Percentiles rank a stretch among this genome's conserved stretches.
These are phyloP conservation scores for Glonium stellatum DNA, from an alignment of 495 filamentous ascomycete genomes.

Conservation along the genomic window DNA sequence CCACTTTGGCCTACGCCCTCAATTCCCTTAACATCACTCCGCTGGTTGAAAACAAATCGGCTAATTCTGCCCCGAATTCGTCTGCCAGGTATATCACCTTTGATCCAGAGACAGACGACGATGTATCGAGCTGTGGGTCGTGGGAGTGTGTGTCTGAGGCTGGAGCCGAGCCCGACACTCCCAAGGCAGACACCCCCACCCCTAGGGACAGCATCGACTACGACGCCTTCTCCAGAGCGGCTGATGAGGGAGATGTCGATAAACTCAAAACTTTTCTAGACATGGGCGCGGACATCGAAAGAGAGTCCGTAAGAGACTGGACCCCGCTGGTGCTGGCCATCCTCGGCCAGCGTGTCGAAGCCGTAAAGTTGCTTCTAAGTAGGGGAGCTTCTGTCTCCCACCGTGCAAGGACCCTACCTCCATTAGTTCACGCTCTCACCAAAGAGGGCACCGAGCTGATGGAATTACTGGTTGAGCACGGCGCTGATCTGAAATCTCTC, in stretches of 20 bases:
- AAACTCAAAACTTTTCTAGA: constrained; percentile 4
- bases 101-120: background rate
- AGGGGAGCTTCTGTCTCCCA: constrained; percentile 6
- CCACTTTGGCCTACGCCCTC: background rate
- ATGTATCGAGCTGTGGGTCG: background rate
- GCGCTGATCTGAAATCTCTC: constrained; percentile 10
- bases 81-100: background rate
- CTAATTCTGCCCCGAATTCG: background rate
- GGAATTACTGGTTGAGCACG: constrained; percentile 10
- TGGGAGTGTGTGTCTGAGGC: background rate
- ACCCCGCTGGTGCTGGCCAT: constrained; percentile 16
- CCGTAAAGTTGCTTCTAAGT: constrained; percentile 9
- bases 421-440: constrained; percentile 7
- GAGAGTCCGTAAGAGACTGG: constrained; percentile 5
- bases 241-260: constrained; percentile 8
- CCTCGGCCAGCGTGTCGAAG: constrained; percentile 5
- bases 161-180: background rate
- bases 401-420: constrained; percentile 1
- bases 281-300: constrained; percentile 8
- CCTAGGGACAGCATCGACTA: constrained; percentile 4
- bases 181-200: background rate
- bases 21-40: background rate
- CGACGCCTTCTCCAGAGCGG: constrained; percentile 5
- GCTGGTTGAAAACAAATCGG: background rate
- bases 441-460: constrained; percentile 4